These are phyloP conservation scores for Candida methanosorbosa DNA, from an alignment of 805 yeast genomes.

Conservation along the genomic window DNA sequence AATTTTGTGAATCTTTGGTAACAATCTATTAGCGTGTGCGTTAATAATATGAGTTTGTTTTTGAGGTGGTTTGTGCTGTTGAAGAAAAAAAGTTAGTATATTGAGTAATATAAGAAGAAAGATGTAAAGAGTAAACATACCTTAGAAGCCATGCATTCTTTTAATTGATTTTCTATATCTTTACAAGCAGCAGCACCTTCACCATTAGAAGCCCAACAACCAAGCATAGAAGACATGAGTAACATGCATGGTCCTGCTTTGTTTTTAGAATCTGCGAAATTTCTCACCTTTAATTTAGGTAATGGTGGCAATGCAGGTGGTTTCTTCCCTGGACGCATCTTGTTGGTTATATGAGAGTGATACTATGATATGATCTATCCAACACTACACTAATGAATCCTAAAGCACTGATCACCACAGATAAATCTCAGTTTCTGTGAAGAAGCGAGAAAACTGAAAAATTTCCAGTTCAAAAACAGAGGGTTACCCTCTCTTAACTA, in stretches of 20 bases:
- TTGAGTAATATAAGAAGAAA: not conserved
- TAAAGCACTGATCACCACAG: no score
- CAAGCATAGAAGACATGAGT: constrained; percentile 73
- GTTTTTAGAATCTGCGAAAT: no score
- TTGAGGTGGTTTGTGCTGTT: constrained; percentile 16
- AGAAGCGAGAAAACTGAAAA: no score
- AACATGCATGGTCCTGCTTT: constrained; percentile 73
- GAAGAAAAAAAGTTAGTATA: constrained; percentile 2
- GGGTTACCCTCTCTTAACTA: no score
- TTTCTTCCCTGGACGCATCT: constrained; percentile 13
- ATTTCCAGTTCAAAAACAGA: no score
- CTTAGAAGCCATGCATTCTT: constrained; percentile 57
- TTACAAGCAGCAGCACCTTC: constrained; percentile 68
- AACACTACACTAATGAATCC: no score
- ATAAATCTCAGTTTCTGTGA: no score
- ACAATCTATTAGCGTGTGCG: constrained; percentile 41
- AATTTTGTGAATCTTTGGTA: constrained; percentile 39
- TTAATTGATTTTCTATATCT: constrained; percentile 58
- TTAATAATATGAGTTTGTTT: constrained; percentile 39
- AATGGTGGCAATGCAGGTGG: constrained; percentile 56
- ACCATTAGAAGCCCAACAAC: constrained; percentile 96
- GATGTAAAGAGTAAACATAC: not conserved
- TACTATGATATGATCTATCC: no score
- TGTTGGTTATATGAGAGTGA: no score
- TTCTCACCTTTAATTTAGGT: constrained; percentile 63